phyloP scores from a whole-genome alignment of 2,329 filamentous ascomycete species.

The Corniculantispora saksenae region DNA sequence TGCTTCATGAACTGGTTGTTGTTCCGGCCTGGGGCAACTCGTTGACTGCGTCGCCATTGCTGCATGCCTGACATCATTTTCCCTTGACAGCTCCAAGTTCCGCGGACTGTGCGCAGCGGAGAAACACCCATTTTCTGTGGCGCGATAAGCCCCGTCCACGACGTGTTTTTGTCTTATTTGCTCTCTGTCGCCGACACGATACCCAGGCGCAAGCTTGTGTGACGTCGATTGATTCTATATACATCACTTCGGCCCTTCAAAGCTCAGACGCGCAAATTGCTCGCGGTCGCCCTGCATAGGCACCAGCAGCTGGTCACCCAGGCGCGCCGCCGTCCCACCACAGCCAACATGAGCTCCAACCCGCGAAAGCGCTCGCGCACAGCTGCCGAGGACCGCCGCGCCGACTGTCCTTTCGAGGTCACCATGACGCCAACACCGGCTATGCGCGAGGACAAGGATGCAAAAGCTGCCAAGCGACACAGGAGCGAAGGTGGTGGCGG shows the following conservation, averaged over 20 bases:
- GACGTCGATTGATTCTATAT: neutral
- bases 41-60: neutral
- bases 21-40: neutral
- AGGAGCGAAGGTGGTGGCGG: conserved; percentile 50
- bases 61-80: neutral
- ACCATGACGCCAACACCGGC: conserved; percentile 27
- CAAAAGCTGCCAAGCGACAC: conserved; percentile 42
- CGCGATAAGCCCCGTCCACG: neutral
- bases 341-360: conserved; percentile 30
- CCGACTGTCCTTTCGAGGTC: conserved; percentile 58
- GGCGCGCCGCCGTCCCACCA: neutral
- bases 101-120: neutral
- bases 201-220: neutral
- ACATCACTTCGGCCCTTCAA: neutral
- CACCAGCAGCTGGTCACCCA: neutral
- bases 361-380: conserved; percentile 54
- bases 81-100: neutral
- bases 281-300: neutral
- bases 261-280: neutral
- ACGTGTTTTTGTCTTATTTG: neutral
- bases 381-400: conserved; percentile 51
- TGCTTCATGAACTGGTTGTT: neutral
- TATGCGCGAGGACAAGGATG: neutral
- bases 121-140: neutral
- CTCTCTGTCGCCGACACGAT: neutral